A percentile compares a stretch with the other conserved stretches of the same genome.
Evolutionary conservation across 495 filamentous ascomycete species (phyloP).

Genomic region (Penicillium turbatum): DNA sequence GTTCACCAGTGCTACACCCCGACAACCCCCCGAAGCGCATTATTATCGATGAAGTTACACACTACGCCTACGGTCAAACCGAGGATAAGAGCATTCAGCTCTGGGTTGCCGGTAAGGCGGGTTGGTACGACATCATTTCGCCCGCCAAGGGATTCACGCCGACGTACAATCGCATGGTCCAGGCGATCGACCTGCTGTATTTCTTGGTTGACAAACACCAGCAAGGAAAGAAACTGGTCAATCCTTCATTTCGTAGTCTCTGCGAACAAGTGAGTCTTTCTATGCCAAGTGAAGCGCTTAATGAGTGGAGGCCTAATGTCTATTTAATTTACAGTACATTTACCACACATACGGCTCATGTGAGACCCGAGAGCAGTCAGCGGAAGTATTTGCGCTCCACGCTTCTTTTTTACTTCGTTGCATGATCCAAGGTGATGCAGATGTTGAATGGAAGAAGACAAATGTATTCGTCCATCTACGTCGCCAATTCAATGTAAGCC

Average conservation of each 20-base stretch:
- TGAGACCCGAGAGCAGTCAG: slow-evolving; percentile 46
- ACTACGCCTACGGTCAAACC: slow-evolving; percentile 67
- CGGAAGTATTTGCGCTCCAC: slow-evolving; percentile 51
- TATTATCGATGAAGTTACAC: slow-evolving; percentile 57
- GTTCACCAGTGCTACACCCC: slow-evolving; percentile 40
- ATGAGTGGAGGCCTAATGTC: slow-evolving; percentile 6
- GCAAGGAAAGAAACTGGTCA: slow-evolving; percentile 34
- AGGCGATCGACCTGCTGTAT: slow-evolving; percentile 68
- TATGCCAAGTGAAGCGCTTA: slow-evolving; percentile 1
- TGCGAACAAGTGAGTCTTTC: slow-evolving; percentile 40
- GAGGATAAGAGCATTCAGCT: slow-evolving; percentile 56
- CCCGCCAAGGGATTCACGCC: slow-evolving; percentile 57
- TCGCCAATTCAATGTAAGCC: slow-evolving; percentile 45
- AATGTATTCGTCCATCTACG: slow-evolving; percentile 50
- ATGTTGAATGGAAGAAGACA: slow-evolving; percentile 52
- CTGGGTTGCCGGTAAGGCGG: slow-evolving; percentile 74
- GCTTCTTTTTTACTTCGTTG: slow-evolving; percentile 51
- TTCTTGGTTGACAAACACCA: slow-evolving; percentile 53
- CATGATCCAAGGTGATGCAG: slow-evolving; percentile 55
- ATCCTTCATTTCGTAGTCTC: slow-evolving; percentile 38
- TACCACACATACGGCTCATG: slow-evolving; percentile 43
- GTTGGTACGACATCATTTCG: slow-evolving; percentile 66
- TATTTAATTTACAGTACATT: slow-evolving; percentile 31
- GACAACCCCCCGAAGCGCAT: slow-evolving; percentile 51
- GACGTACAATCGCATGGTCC: slow-evolving; percentile 61